Conservation (phyloP, 768 basidiomycete species). For the Trametes gibbosa region DNA sequence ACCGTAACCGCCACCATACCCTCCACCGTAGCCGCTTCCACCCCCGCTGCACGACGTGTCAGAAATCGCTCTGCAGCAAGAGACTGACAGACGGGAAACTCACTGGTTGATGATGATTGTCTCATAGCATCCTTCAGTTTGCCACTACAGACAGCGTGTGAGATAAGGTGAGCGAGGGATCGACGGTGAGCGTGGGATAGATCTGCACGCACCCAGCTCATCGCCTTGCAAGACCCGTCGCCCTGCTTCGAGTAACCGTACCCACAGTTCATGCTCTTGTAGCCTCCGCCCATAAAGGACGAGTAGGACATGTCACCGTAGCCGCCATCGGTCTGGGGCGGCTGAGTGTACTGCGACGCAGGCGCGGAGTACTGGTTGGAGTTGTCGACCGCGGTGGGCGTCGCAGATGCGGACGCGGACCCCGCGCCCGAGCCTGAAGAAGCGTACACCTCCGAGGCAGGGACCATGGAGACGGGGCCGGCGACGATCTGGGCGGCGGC, state of each 20-base stretch:
- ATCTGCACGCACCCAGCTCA: constrained; percentile 54
- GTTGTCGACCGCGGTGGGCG: constrained; percentile 33
- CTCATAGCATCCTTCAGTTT: constrained; percentile 54
- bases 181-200: neutral
- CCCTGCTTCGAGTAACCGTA: constrained; percentile 61
- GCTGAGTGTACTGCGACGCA: constrained; percentile 22
- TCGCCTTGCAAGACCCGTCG: constrained; percentile 51
- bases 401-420: constrained; percentile 19
- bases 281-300: constrained; percentile 60
- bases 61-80: neutral
- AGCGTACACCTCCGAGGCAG: constrained; percentile 23
- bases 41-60: constrained; percentile 9
- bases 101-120: constrained; percentile 53
- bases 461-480: constrained; percentile 25
- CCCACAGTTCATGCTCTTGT: constrained; percentile 63
- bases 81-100: constrained; percentile 15
- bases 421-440: too few species aligned
- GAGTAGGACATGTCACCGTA: constrained; percentile 57
- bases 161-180: too few species aligned
- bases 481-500: constrained; percentile 53
- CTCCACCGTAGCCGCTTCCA: constrained; percentile 13
- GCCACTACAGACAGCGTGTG: constrained; percentile 23
- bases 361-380: constrained; percentile 24
- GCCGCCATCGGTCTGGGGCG: constrained; percentile 34
- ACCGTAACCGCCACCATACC: constrained; percentile 18